Evolutionary conservation across 176 grass and related monocot genomes (phyloP), one percentile per base, ranked within the genome.

Genomic region (Cenchrus americanus): DNA sequence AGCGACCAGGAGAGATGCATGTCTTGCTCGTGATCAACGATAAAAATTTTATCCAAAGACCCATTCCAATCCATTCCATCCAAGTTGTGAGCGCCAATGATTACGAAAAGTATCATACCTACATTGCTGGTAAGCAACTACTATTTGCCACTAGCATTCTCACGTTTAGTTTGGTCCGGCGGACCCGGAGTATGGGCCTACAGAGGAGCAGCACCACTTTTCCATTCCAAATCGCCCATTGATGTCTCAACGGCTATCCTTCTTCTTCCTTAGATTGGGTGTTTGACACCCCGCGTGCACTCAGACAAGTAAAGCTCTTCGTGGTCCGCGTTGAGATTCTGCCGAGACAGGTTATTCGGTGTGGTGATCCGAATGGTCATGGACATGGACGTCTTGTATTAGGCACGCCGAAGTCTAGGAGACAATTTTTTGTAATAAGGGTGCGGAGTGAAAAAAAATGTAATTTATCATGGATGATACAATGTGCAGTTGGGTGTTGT

Each of bases 351-450:
- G 44, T 60, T 15, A 50, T 26, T 24, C 43, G 65, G 49, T 79
- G 75, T 74, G 75, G 80, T 73, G 74, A 30, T 75, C 63, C 67
- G 59, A 74, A 53, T 84, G 81, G 82, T 27, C 81, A 75, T 75
- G 50, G 87, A 80, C 21, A 61, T 58, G 27, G 76, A 84, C 87
- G 17, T 61, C 69, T 68, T 77, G 12, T 21, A 21, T 76, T 69
- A 69, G 41, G 21, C 41, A 69, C 10, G 10, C 41, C 10, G 21
- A 46, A 22, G 67, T 46, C 41, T 69, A 46, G 41, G 66, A 44
- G 3, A 69, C 1, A 1, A 2, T 30, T 30, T 30, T 43, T 4
- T 44, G 12, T 43, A 44, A 61, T 43, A 43, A 22, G 1, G 37
- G 37, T 30, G 27, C 27, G 27, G 27, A 30, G 18, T 69, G 66